phyloP scores from a whole-genome alignment of 2,329 filamentous ascomycete genomes.

The Knoxdaviesia capensis region DNA sequence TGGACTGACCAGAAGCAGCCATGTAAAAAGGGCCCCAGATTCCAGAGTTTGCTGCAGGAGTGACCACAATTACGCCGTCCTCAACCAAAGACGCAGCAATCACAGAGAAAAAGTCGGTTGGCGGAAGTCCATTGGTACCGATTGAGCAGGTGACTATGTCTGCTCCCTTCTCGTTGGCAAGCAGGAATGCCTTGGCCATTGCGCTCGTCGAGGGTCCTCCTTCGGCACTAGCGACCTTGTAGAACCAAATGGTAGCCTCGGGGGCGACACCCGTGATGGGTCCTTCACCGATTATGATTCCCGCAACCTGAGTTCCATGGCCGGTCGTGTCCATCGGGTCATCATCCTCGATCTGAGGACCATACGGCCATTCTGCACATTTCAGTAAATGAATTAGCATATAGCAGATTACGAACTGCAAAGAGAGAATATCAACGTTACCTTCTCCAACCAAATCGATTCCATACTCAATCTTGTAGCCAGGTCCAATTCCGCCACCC shows the following conservation, averaged over 20 bases:
- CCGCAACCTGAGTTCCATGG: constrained; percentile 16
- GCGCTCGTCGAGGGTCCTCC: constrained; percentile 9
- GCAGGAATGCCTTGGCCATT: constrained; percentile 14
- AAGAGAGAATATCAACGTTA: no score
- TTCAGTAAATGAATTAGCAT: no score
- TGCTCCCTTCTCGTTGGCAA: constrained; percentile 12
- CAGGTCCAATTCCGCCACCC: no score
- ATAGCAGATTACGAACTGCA: no score
- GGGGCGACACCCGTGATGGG: constrained; percentile 8
- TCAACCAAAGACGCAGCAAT: constrained; percentile 19
- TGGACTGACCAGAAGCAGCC: no score
- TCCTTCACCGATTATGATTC: constrained; percentile 8
- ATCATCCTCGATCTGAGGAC: not conserved
- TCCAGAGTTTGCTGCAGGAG: constrained; percentile 30
- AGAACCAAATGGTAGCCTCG: constrained; percentile 6
- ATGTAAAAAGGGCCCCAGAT: constrained; percentile 24
- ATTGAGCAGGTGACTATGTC: constrained; percentile 23
- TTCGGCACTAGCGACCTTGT: constrained; percentile 1
- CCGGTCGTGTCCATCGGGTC: constrained; percentile 6
- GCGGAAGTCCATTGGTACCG: constrained; percentile 16
- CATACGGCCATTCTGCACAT: no score
- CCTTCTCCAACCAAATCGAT: no score
- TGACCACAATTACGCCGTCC: constrained; percentile 25
- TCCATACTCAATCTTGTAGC: no score
- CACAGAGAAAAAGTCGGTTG: constrained; percentile 19